phyloP scores from a whole-genome alignment of 352 stramenopile genomes.

The Globisporangium irregulare region DNA sequence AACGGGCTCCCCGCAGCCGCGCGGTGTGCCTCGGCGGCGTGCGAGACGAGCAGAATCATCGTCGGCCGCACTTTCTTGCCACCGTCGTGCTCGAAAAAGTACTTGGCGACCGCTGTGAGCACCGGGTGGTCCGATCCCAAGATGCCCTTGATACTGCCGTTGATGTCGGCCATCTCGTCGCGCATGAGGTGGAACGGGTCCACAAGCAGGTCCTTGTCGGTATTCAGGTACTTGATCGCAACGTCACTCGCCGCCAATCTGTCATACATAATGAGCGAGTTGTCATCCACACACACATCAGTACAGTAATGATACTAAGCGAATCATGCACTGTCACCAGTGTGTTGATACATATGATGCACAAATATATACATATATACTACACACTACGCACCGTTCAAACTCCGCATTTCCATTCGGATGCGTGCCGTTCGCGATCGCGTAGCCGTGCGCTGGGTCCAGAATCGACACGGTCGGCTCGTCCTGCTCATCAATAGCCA shows the following conservation, averaged over 20 bases:
- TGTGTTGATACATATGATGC: background rate
- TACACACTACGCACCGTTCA: constrained; percentile 22
- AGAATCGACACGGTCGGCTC: constrained; percentile 84
- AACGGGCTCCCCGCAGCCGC: constrained; percentile 34
- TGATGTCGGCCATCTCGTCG: constrained; percentile 91
- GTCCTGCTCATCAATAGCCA: constrained; percentile 35
- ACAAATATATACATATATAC: background rate
- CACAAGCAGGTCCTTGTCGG: constrained; percentile 40
- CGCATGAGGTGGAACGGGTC: constrained; percentile 94
- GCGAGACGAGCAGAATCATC: constrained; percentile 95
- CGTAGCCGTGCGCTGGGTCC: constrained; percentile 64
- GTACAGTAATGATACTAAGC: background rate
- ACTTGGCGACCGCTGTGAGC: constrained; percentile 94
- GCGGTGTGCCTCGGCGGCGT: constrained; percentile 86
- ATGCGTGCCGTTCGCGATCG: constrained; percentile 30
- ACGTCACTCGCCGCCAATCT: constrained; percentile 23
- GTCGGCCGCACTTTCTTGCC: constrained; percentile 98
- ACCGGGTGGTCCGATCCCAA: constrained; percentile 97
- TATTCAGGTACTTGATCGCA: constrained; percentile 49
- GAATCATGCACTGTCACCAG: background rate
- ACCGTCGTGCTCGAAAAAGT: constrained; percentile 94
- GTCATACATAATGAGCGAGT: background rate
- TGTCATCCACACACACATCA: background rate
- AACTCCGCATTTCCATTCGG: constrained; percentile 44
- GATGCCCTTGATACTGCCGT: constrained; percentile 94